These are phyloP conservation scores for Globisporangium solare DNA, from an alignment of 352 stramenopile species.

Conservation along the genomic window DNA sequence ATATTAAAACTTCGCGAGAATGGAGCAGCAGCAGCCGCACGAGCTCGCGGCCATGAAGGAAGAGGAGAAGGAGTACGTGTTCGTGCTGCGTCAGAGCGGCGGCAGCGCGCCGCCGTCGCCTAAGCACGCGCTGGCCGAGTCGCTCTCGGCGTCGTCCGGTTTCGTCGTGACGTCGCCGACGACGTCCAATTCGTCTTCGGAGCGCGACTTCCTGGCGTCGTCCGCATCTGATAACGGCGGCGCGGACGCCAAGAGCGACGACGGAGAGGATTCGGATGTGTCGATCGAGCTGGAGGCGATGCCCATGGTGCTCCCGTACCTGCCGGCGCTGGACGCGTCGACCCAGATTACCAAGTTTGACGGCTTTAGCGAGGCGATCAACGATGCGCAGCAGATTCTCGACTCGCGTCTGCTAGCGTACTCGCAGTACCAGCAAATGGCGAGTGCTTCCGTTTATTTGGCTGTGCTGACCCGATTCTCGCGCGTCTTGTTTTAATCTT, in stretches of 20 bases:
- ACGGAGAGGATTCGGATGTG: slow-evolving; percentile 17
- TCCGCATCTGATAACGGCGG: slow-evolving; percentile 8
- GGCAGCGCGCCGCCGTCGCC: slow-evolving; percentile 7
- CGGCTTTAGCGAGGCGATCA: slow-evolving; percentile 73
- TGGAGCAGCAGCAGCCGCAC: not conserved
- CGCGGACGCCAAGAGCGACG: slow-evolving; percentile 19
- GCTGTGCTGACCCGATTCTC: not conserved
- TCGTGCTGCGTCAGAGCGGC: slow-evolving; percentile 33
- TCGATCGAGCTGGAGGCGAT: slow-evolving; percentile 49
- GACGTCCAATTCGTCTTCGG: slow-evolving; percentile 11
- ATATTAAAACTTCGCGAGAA: slow-evolving; percentile 5
- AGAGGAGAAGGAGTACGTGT: slow-evolving; percentile 74
- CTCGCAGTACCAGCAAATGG: slow-evolving; percentile 82
- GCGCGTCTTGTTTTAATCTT: slow-evolving; percentile 9
- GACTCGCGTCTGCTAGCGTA: slow-evolving; percentile 79
- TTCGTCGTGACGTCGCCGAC: slow-evolving; percentile 14
- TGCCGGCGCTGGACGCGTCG: slow-evolving; percentile 75
- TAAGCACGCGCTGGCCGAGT: slow-evolving; percentile 4
- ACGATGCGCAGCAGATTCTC: slow-evolving; percentile 62
- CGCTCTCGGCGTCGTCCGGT: slow-evolving; percentile 9
- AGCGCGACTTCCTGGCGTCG: slow-evolving; percentile 2
- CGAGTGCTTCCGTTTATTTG: slow-evolving; percentile 15
- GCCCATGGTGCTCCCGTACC: slow-evolving; percentile 51
- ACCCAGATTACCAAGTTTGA: slow-evolving; percentile 83
- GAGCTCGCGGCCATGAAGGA: slow-evolving; percentile 7